Conservation (phyloP, 148 eudicot species). For the Silene latifolia region DNA sequence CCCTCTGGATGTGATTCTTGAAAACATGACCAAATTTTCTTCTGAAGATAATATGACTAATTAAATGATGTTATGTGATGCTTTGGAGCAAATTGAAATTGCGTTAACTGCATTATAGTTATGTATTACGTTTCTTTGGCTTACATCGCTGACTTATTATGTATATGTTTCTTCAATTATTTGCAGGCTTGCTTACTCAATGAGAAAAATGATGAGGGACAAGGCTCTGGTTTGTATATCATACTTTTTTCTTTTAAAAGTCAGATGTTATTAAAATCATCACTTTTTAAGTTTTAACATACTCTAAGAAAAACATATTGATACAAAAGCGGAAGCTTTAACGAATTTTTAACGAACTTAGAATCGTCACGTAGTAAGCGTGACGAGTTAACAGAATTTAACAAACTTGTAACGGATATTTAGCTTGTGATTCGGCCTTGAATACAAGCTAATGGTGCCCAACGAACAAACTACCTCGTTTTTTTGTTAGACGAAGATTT, state of each 20-base stretch:
- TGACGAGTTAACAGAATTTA: too few species aligned
- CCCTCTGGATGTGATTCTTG: background rate
- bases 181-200: conserved; percentile 93
- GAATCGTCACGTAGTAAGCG: too few species aligned
- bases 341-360: too few species aligned
- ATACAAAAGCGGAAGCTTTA: too few species aligned
- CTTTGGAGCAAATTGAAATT: background rate
- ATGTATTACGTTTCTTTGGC: background rate
- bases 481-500: too few species aligned
- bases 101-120: background rate
- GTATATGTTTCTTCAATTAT: conserved; percentile 5
- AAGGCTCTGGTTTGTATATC: conserved; percentile 77
- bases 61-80: background rate
- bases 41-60: background rate
- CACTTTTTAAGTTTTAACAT: too few species aligned
- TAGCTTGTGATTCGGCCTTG: too few species aligned
- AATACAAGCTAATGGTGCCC: too few species aligned
- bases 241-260: background rate
- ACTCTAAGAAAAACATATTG: too few species aligned
- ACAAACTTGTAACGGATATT: too few species aligned
- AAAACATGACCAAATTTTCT: background rate
- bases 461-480: too few species aligned
- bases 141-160: background rate
- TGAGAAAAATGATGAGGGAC: conserved; percentile 98
- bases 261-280: too few species aligned